Percentiles rank a stretch among this genome's conserved stretches.
These are phyloP conservation scores for Solanum aculeatissimum DNA, from an alignment of 305 asterid genomes.

Conservation along the genomic window DNA sequence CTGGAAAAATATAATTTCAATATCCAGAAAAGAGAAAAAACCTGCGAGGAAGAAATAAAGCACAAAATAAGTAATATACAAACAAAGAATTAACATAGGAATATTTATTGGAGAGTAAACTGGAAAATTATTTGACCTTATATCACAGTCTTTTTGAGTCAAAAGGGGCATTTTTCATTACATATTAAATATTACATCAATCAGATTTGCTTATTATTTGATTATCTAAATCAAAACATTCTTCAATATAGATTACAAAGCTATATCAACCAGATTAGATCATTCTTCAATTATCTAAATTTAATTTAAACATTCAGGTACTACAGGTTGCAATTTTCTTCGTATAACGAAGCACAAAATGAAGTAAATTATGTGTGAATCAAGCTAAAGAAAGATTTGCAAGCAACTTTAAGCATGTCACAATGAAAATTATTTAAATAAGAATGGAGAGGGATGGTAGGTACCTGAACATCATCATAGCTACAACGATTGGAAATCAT, in stretches of 20 bases:
- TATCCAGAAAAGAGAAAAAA: too few relatives aligned
- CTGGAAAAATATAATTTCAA: too few relatives aligned
- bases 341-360: background rate
- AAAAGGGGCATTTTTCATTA: too few relatives aligned
- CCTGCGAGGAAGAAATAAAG: too few relatives aligned
- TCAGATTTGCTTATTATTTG: background rate
- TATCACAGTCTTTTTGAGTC: background rate
- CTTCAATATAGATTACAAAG: background rate
- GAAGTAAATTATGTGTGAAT: background rate
- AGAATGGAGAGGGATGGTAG: background rate
- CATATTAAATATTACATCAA: background rate
- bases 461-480: conserved; percentile 67
- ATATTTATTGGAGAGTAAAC: too few relatives aligned
- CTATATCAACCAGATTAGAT: background rate
- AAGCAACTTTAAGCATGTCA: background rate
- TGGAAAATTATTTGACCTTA: accelerated
- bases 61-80: too few relatives aligned
- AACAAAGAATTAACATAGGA: too few relatives aligned
- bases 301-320: background rate
- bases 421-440: background rate
- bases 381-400: background rate
- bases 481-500: conserved; percentile 71
- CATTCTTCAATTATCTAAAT: background rate
- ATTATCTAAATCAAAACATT: background rate
- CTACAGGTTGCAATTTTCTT: background rate